Conservation (phyloP, 176 grass and related monocot genomes). For the Hordeum vulgare region MorexV3_pseudomolecules_assembly NC_058519.1:606442985-606443484, state of each 20-base stretch:
- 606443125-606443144: too few relatives aligned
- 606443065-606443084: too few relatives aligned
- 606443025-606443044: too few relatives aligned
- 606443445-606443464: slow-evolving; percentile 18
- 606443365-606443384: slow-evolving; percentile 19
- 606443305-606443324: slow-evolving; percentile 27
- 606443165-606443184: too few relatives aligned
- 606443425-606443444: too few relatives aligned
- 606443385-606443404: slow-evolving; percentile 29
- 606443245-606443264: slow-evolving; percentile 47
- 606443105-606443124: too few relatives aligned
- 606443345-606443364: slow-evolving; percentile 37
- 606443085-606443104: too few relatives aligned
- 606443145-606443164: too few relatives aligned
- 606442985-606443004: too few relatives aligned
- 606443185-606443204: too few relatives aligned
- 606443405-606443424: slow-evolving; percentile 26
- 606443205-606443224: neutral
- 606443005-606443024: too few relatives aligned
- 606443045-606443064: too few relatives aligned
- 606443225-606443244: slow-evolving; percentile 40
- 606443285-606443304: slow-evolving; percentile 28
- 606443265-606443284: slow-evolving; percentile 40
- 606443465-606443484: slow-evolving; percentile 37
- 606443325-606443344: slow-evolving; percentile 41